phyloP scores from a whole-genome alignment of 1,284 basidiomycete genomes.

The Pholiota adiposa region DNA sequence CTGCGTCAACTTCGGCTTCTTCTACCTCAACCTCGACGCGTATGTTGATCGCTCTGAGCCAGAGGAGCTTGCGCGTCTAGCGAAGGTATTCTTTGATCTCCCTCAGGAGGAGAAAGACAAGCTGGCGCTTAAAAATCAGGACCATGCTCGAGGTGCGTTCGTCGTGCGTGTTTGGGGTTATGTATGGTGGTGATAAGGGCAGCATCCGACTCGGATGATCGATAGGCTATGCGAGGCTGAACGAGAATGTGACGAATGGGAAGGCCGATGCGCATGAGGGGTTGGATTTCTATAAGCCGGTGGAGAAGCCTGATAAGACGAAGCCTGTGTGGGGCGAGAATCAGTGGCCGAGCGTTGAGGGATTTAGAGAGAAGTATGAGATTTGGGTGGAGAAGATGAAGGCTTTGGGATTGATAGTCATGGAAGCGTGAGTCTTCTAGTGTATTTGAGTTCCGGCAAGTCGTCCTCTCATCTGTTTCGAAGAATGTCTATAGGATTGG shows the following conservation, averaged over 20 bases:
- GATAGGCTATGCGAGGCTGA: conserved; percentile 71
- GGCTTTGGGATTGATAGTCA: conserved; percentile 71
- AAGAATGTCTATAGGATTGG: conserved; percentile 82
- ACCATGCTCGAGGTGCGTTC: conserved; percentile 71
- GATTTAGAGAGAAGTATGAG: conserved; percentile 66
- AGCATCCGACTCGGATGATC: too few species aligned
- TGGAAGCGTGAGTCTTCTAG: conserved; percentile 70
- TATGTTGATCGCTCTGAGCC: conserved; percentile 62
- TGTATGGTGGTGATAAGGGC: conserved; percentile 4
- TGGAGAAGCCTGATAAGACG: conserved; percentile 67
- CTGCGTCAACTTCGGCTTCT: conserved; percentile 83
- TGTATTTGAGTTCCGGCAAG: not conserved
- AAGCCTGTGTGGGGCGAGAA: conserved; percentile 81
- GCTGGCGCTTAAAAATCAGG: conserved; percentile 66
- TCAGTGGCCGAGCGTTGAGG: conserved; percentile 73
- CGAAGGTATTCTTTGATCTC: conserved; percentile 71
- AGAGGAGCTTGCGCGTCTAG: conserved; percentile 67
- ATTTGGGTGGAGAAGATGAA: conserved; percentile 85
- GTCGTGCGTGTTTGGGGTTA: not conserved
- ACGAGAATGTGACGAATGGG: conserved; percentile 85
- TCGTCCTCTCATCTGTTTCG: not conserved
- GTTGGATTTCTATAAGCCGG: conserved; percentile 80
- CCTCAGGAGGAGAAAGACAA: conserved; percentile 76
- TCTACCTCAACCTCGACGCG: conserved; percentile 76
- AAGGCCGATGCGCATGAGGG: conserved; percentile 87